Conservation (phyloP, 2,329 filamentous ascomycete species). For the Pyrenochaeta sp. region DNA sequence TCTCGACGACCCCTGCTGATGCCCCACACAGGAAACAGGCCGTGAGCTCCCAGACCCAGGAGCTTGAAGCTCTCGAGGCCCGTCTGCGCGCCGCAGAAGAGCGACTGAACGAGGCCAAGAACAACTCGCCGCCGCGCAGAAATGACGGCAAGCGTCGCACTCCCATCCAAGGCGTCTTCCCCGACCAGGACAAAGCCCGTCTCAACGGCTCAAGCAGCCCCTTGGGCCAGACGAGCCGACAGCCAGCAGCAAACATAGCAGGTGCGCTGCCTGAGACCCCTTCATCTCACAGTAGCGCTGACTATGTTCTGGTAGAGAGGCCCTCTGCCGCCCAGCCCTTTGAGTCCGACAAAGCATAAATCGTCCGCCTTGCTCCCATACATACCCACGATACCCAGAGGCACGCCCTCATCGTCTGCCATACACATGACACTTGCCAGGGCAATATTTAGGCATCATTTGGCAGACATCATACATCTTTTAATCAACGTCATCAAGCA, state of each 20-base stretch:
- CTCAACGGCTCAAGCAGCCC: conserved; percentile 31
- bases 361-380: conserved; percentile 9
- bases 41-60: conserved; percentile 75
- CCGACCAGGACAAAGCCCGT: conserved; percentile 36
- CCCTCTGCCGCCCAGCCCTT: conserved; percentile 30
- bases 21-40: conserved; percentile 73
- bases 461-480: background rate
- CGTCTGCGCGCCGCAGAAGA: conserved; percentile 86
- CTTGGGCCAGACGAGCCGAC: conserved; percentile 21
- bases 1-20: conserved; percentile 21
- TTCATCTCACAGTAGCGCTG: conserved; percentile 41
- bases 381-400: conserved; percentile 20
- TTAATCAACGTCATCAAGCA: background rate
- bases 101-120: conserved; percentile 62
- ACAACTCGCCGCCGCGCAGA: conserved; percentile 39
- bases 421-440: background rate
- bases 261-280: conserved; percentile 43
- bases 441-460: background rate
- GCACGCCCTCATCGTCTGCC: conserved; percentile 4
- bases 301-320: conserved; percentile 48
- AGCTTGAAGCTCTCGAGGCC: conserved; percentile 86
- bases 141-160: conserved; percentile 39
- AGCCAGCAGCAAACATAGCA: conserved; percentile 30
- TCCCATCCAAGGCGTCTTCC: conserved; percentile 29
- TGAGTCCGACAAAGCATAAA: conserved; percentile 19